Percentiles rank a stretch among this genome's conserved stretches.
These are phyloP conservation scores for Plectosphaerella plurivora DNA, from an alignment of 2,329 filamentous ascomycete species.

Conservation along the genomic window DNA sequence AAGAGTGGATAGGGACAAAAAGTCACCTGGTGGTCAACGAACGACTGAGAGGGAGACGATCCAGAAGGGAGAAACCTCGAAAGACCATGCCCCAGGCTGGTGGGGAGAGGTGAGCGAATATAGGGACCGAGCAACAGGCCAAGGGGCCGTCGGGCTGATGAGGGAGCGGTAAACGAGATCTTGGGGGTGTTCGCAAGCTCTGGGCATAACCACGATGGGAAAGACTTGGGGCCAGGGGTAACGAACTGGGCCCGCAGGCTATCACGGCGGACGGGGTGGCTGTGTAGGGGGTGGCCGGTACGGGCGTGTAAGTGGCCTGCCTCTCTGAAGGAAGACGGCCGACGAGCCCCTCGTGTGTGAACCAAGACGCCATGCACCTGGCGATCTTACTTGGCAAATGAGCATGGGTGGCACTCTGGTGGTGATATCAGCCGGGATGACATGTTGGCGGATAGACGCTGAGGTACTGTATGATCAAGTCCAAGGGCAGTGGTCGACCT, in stretches of 20 bases:
- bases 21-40: constrained; percentile 9
- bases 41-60: constrained; percentile 4
- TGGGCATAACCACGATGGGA: background rate
- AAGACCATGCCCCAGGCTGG: background rate
- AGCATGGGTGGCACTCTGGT: background rate
- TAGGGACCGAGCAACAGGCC: background rate
- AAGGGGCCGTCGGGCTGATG: background rate
- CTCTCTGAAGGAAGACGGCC: too few relatives aligned
- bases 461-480: too few relatives aligned
- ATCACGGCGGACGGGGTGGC: background rate
- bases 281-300: background rate
- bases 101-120: background rate
- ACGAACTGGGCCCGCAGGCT: background rate
- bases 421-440: too few relatives aligned
- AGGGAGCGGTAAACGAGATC: background rate
- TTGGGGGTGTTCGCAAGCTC: background rate
- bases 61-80: background rate
- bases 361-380: background rate
- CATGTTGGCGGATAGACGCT: too few relatives aligned
- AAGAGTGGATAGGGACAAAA: constrained; percentile 12
- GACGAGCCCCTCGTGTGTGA: too few relatives aligned
- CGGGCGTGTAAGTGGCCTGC: background rate
- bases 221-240: background rate
- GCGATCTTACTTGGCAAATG: constrained; percentile 1
- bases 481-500: too few relatives aligned